phyloP scores from a whole-genome alignment of 2,329 filamentous ascomycete species.

The Teratosphaeria viscida region DNA sequence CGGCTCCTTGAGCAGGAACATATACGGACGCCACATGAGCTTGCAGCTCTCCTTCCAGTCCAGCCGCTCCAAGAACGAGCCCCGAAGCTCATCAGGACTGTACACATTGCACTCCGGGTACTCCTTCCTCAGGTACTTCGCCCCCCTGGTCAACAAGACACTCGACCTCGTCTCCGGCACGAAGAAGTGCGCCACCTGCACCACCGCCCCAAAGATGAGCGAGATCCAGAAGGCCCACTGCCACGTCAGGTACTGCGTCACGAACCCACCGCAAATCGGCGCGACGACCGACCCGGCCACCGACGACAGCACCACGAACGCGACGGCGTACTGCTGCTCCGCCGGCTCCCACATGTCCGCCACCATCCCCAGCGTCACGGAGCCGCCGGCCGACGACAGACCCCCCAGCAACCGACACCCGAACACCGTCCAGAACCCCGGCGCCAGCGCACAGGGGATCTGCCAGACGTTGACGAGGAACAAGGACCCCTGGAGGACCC shows the following conservation, averaged over 20 bases:
- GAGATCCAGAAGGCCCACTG: slow-evolving; percentile 78
- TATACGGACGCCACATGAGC: slow-evolving; percentile 56
- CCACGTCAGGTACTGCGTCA: slow-evolving; percentile 46
- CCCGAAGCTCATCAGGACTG: slow-evolving; percentile 59
- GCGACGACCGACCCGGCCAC: slow-evolving; percentile 23
- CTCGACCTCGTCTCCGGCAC: slow-evolving; percentile 68
- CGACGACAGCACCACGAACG: slow-evolving; percentile 37
- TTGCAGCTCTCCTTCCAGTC: slow-evolving; percentile 30
- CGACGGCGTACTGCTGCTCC: slow-evolving; percentile 49
- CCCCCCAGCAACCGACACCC: slow-evolving; percentile 31
- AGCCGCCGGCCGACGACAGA: slow-evolving; percentile 47
- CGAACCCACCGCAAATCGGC: slow-evolving; percentile 24
- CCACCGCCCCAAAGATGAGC: slow-evolving; percentile 62
- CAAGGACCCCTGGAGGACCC: slow-evolving; percentile 61
- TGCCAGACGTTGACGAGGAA: slow-evolving; percentile 71
- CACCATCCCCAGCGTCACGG: slow-evolving; percentile 54
- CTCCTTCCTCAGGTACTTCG: slow-evolving; percentile 54
- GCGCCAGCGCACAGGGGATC: slow-evolving; percentile 43
- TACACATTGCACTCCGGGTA: slow-evolving; percentile 43
- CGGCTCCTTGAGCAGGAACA: slow-evolving; percentile 64
- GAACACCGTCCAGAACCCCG: slow-evolving; percentile 33
- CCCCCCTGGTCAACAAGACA: slow-evolving; percentile 64
- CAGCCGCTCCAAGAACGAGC: slow-evolving; percentile 22
- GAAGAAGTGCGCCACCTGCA: slow-evolving; percentile 48
- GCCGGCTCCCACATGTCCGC: slow-evolving; percentile 52